Evolutionary conservation across 2,329 filamentous ascomycete species (phyloP).

Genomic region (Neofusicoccum ribis): DNA sequence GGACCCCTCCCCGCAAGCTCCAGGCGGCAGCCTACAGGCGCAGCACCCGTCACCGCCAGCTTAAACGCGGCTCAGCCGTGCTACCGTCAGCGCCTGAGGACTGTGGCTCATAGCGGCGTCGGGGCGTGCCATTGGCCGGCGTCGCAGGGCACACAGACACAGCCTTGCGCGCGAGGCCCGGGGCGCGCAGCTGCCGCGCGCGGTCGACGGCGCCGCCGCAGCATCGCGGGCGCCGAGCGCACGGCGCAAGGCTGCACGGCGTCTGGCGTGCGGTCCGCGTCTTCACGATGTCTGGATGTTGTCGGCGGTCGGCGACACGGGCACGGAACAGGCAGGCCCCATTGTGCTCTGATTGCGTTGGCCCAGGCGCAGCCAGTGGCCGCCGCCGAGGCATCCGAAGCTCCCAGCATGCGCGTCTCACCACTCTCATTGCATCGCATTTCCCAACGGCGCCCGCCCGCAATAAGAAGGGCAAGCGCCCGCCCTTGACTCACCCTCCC

Average conservation of each 20-base stretch:
- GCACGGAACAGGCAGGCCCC: background rate
- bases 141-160: background rate
- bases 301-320: background rate
- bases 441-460: slow-evolving; percentile 1
- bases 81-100: background rate
- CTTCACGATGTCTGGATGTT: background rate
- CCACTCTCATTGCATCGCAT: slow-evolving; percentile 16
- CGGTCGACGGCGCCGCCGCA: background rate
- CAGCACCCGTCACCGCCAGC: background rate
- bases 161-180: background rate
- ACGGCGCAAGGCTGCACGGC: background rate
- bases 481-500: slow-evolving; percentile 2
- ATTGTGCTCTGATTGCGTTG: background rate
- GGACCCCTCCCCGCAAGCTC: background rate
- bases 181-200: slow-evolving; percentile 1
- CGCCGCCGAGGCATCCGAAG: slow-evolving; percentile 3
- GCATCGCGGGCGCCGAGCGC: background rate
- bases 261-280: background rate
- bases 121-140: background rate
- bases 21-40: slow-evolving; percentile 6
- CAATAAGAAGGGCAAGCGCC: slow-evolving; percentile 13
- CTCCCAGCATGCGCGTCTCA: slow-evolving; percentile 6
- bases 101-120: background rate
- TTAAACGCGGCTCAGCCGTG: slow-evolving; percentile 1
- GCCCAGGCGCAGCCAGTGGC: background rate